Evolutionary conservation across 768 basidiomycete species (phyloP).

Genomic region (Trametes villosa): DNA sequence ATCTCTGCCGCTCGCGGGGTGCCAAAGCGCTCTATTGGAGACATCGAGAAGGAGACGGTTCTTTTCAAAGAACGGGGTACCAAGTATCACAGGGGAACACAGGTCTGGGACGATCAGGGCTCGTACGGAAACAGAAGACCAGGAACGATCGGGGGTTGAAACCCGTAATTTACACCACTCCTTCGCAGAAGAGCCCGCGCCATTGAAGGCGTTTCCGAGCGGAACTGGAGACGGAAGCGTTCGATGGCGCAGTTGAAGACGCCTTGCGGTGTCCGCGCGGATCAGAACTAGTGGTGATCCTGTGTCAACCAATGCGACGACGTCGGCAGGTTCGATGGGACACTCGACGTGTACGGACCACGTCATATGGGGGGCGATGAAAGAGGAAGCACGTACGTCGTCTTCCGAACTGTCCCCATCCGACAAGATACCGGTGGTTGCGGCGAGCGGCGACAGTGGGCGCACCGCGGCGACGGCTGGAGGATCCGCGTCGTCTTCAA

Average conservation of each 20-base stretch:
- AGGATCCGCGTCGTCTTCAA: background rate
- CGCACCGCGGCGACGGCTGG: background rate
- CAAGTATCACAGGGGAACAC: slow-evolving; percentile 12
- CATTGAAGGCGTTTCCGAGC: background rate
- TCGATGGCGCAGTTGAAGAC: background rate
- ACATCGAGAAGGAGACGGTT: slow-evolving; percentile 11
- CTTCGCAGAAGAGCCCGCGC: background rate
- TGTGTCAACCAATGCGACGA: slow-evolving; percentile 3
- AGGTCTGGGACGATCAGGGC: slow-evolving; percentile 10
- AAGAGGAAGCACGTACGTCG: background rate
- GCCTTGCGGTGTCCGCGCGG: background rate
- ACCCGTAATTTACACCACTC: slow-evolving; percentile 5
- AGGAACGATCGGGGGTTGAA: background rate
- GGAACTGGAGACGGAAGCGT: background rate
- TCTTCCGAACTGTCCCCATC: background rate
- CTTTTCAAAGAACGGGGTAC: slow-evolving; percentile 1
- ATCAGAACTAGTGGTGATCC: slow-evolving; percentile 17
- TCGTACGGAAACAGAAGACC: background rate
- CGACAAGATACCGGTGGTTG: background rate
- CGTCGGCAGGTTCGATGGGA: background rate
- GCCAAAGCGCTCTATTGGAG: too few relatives aligned
- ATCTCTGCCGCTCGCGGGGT: too few relatives aligned
- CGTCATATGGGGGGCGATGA: background rate
- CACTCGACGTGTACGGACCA: background rate
- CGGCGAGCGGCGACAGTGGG: background rate